Evolutionary conservation across 2,329 filamentous ascomycete genomes (phyloP), one percentile per base, ranked within the genome.

Genomic region (Pseudocercospora cruenta): DNA sequence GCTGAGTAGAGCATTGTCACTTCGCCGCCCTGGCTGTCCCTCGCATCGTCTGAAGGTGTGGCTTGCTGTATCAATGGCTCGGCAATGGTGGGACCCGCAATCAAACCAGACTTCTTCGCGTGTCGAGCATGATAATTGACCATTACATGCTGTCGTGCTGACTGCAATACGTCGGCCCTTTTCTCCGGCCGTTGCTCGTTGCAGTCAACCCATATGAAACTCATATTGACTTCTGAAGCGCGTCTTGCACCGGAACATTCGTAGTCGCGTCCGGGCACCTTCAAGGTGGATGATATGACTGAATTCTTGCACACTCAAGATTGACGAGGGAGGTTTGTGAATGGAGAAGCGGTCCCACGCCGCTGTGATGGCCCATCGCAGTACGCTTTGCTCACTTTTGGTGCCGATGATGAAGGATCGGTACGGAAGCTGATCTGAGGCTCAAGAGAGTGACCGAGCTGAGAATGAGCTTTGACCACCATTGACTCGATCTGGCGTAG

Each of bases 141-240:
- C 58, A 61, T 61, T 9, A 61, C 58, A 53, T 61, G 58, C 45
- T 61, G 58, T 6, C 58, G 43, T 6, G 58, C 58, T 24, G 58
- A 45, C 7, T 22, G 36, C 8, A 45, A 16, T 16, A 24, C 58
- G 16, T 53, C 45, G 47, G 45, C 24, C 22, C 22, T 26, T 16
- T 61, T 61, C 21, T 33, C 31, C 19, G 45, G 45, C 47, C 21
- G 59, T 43, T 16, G 26, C n/a, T 61, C 59, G 28, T 54, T 61
- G 26, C 59, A 61, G 45, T 61, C 59, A 21, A 61, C 49, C 59
- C 59, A 54, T 21, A 54, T 19, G 31, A 58, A 49, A 14, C 45
- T 49, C 45, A 49, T 49, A 3, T 24, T 24, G 19, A 14, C 19
- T 21, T 21, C n/a, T n/a, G 12, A 14, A 33, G 10, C 31, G 31